Evolutionary conservation across 176 grass and related monocot species (phyloP).

Genomic region (Oropetium thomaeum): DNA sequence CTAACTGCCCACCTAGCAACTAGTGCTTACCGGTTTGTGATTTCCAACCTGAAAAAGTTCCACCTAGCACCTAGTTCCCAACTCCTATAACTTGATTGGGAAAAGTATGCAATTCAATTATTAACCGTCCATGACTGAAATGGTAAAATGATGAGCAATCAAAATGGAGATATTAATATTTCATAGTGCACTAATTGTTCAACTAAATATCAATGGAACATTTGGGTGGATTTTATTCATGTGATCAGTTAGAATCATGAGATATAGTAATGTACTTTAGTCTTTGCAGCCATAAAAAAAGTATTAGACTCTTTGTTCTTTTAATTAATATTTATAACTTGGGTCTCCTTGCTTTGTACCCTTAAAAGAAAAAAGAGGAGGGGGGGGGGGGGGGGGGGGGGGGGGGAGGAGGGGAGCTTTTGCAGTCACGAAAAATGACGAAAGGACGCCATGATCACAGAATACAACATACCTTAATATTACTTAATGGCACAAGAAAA

Average conservation of each 20-base stretch:
- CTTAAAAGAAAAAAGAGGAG: no score
- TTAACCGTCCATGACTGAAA: background rate
- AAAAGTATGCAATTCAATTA: background rate
- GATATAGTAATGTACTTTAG: background rate
- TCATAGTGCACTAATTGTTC: background rate
- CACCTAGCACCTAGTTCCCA: no score
- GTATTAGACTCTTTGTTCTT: no score
- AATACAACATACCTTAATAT: conserved; percentile 19
- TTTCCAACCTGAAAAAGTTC: background rate
- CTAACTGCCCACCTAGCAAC: background rate
- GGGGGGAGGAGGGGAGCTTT: no score
- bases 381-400: no score
- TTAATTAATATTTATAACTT: no score
- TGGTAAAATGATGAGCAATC: background rate
- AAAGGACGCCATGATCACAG: background rate
- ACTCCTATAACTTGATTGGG: background rate
- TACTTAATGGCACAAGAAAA: background rate
- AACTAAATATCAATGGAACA: background rate
- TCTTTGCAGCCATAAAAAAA: background rate
- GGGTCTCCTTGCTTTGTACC: no score
- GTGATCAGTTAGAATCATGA: conserved; percentile 4
- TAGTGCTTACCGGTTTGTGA: background rate
- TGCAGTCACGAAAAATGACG: no score
- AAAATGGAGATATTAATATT: conserved; percentile 12
- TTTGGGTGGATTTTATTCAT: background rate